phyloP scores from a whole-genome alignment of 768 basidiomycete genomes.

The Pleurotus cornucopiae region DNA sequence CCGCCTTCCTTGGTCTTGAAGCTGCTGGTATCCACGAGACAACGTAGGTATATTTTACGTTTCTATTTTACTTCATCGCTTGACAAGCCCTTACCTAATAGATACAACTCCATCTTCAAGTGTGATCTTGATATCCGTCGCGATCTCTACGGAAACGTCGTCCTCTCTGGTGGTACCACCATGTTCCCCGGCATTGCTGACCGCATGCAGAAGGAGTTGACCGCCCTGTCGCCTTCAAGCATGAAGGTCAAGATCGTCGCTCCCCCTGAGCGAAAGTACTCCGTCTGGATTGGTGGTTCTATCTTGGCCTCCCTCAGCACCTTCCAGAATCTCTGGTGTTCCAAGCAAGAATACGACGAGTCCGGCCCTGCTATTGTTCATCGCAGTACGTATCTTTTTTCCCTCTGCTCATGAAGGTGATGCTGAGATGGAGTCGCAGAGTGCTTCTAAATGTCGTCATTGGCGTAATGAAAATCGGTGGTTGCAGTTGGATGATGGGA shows the following conservation, averaged over 20 bases:
- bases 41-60: constrained; percentile 38
- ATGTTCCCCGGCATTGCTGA: constrained; percentile 98
- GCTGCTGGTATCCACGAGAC: constrained; percentile 91
- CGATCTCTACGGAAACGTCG: constrained; percentile 77
- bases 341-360: constrained; percentile 91
- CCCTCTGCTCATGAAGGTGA: neutral
- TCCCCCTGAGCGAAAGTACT: constrained; percentile 92
- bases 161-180: constrained; percentile 86
- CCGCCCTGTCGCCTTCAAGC: constrained; percentile 76
- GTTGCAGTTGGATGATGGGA: neutral
- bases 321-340: constrained; percentile 97
- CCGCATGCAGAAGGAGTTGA: constrained; percentile 94
- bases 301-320: constrained; percentile 87
- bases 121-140: constrained; percentile 86
- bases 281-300: constrained; percentile 91
- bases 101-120: constrained; percentile 80
- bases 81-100: constrained; percentile 29
- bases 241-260: constrained; percentile 97
- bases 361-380: constrained; percentile 76
- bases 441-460: neutral
- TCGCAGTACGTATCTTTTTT: constrained; percentile 48
- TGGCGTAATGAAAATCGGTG: neutral
- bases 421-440: neutral
- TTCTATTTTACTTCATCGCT: constrained; percentile 27
- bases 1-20: constrained; percentile 85